phyloP scores from a whole-genome alignment of 352 stramenopile genomes.

The Phytophthora litchii region DNA sequence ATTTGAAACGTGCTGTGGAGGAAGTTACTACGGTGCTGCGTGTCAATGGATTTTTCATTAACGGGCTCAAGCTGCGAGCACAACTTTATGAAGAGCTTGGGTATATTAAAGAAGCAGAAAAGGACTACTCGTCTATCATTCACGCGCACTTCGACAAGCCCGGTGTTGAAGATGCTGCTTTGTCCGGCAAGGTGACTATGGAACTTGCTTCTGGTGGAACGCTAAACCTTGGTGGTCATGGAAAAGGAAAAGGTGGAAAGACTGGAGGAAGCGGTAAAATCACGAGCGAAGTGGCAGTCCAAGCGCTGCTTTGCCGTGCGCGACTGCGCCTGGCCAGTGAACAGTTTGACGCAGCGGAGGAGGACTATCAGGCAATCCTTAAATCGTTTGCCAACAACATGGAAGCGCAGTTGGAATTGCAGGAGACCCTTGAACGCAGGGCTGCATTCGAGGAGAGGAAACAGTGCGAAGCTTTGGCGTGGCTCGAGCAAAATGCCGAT shows the following conservation, averaged over 20 bases:
- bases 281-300: constrained; percentile 56
- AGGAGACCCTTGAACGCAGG: constrained; percentile 56
- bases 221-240: constrained; percentile 13
- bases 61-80: constrained; percentile 67
- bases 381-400: constrained; percentile 69
- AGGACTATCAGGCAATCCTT: constrained; percentile 69
- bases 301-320: constrained; percentile 61
- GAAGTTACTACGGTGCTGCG: constrained; percentile 63
- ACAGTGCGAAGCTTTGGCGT: constrained; percentile 57
- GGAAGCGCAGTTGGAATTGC: constrained; percentile 80
- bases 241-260: constrained; percentile 32
- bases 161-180: constrained; percentile 23
- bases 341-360: constrained; percentile 62
- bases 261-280: constrained; percentile 38
- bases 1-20: constrained; percentile 48
- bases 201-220: constrained; percentile 38
- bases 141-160: constrained; percentile 62
- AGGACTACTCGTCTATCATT: constrained; percentile 76
- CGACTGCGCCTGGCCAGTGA: constrained; percentile 50
- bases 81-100: constrained; percentile 56
- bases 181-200: constrained; percentile 31
- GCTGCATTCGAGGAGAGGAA: constrained; percentile 42
- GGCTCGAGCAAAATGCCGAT: constrained; percentile 55
- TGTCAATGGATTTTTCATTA: constrained; percentile 76
- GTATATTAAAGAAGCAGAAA: constrained; percentile 42